Conservation (phyloP, 441 rosid species). For the Kokia cookei region DNA sequence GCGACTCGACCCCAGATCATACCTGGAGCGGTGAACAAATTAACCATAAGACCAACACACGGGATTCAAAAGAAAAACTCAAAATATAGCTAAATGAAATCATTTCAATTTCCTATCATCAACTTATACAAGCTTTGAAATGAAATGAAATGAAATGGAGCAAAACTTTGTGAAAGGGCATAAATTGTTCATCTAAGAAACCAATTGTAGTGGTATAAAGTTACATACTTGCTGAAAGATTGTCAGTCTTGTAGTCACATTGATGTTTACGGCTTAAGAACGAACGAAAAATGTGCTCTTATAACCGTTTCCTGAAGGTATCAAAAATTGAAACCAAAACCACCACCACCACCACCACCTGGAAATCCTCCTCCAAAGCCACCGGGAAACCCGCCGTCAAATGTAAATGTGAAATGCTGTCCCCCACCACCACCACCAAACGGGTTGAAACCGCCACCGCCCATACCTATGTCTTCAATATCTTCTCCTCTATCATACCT, state of each 20-base stretch:
- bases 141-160: neutral
- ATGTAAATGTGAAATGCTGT: slow-evolving; percentile 72
- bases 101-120: neutral
- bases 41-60: no score
- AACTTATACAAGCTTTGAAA: slow-evolving; percentile 20
- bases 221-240: slow-evolving; percentile 11
- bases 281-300: neutral
- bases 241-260: slow-evolving; percentile 19
- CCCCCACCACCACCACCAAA: slow-evolving; percentile 82
- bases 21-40: no score
- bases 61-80: neutral
- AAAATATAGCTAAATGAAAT: neutral
- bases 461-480: slow-evolving; percentile 88
- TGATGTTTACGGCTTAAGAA: slow-evolving; percentile 2
- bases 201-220: neutral
- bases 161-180: slow-evolving; percentile 15
- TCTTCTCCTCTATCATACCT: slow-evolving; percentile 98
- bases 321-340: slow-evolving; percentile 61
- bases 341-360: slow-evolving; percentile 35
- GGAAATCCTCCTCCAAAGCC: slow-evolving; percentile 59
- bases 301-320: neutral
- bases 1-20: no score
- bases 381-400: slow-evolving; percentile 93
- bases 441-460: slow-evolving; percentile 69
- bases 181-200: slow-evolving; percentile 2